These are phyloP conservation scores for Mycena rosella DNA, from an alignment of 768 basidiomycete genomes.

Conservation along the genomic window DNA sequence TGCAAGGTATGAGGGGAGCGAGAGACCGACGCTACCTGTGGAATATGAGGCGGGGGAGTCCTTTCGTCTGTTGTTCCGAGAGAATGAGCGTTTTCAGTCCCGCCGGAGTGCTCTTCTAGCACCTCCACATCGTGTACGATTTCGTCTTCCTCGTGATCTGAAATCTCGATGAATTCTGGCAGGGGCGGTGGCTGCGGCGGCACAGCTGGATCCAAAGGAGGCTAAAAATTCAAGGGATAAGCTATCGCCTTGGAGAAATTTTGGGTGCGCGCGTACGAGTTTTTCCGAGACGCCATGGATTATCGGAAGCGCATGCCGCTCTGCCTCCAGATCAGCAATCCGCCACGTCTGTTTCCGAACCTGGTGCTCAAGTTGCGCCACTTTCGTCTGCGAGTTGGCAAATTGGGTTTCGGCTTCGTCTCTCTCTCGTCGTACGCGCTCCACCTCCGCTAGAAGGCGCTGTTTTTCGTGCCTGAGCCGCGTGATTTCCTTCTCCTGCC, in stretches of 20 bases:
- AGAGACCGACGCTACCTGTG: background rate
- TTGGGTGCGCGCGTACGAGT: background rate
- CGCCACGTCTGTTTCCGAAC: background rate
- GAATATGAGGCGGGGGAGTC: background rate
- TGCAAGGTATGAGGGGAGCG: background rate
- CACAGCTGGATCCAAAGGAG: background rate
- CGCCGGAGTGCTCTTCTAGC: background rate
- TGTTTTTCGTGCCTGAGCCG: background rate
- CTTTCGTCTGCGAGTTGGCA: background rate
- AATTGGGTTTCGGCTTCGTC: conserved; percentile 14
- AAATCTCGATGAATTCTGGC: conserved; percentile 24
- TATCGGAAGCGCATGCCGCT: background rate
- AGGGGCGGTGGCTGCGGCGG: no score
- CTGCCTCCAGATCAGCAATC: conserved; percentile 9
- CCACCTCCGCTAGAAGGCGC: conserved; percentile 9
- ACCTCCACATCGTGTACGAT: background rate
- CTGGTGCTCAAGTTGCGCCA: conserved; percentile 11
- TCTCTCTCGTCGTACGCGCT: conserved; percentile 8
- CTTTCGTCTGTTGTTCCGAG: background rate
- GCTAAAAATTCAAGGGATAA: background rate
- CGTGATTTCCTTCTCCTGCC: no score
- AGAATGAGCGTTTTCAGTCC: background rate
- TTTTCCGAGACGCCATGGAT: background rate
- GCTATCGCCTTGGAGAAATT: background rate
- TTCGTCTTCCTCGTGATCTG: conserved; percentile 11